Conservation (phyloP, 2,329 filamentous ascomycete genomes). For the Didymella glomerata region DNA sequence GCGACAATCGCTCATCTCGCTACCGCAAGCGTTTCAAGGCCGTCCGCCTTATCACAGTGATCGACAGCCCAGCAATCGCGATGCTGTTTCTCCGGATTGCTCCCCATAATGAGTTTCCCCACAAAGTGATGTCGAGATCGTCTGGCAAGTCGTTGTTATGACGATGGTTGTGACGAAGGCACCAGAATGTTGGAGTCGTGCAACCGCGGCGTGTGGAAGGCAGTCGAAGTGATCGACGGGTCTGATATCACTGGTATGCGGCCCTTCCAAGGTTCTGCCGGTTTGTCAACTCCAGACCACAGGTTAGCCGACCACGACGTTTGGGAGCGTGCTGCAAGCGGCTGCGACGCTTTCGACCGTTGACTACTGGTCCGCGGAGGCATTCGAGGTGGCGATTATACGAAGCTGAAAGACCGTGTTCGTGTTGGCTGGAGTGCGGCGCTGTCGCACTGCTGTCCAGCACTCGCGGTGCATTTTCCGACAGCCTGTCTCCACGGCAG, state of each 20-base stretch:
- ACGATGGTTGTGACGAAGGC: constrained; percentile 6
- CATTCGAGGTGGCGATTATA: constrained; percentile 1
- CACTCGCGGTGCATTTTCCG: constrained; percentile 2
- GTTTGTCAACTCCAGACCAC: neutral
- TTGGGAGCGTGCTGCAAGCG: constrained; percentile 12
- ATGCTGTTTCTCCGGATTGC: constrained; percentile 10
- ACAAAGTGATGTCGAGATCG: constrained; percentile 11
- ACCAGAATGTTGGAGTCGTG: neutral
- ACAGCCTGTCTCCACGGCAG: constrained; percentile 1
- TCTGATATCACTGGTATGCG: constrained; percentile 14
- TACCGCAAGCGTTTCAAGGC: constrained; percentile 17
- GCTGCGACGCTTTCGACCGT: neutral
- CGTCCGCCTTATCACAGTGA: constrained; percentile 15
- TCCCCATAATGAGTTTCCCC: constrained; percentile 1
- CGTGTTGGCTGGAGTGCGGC: neutral
- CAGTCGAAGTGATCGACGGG: constrained; percentile 11
- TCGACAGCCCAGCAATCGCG: constrained; percentile 4
- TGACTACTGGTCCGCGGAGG: neutral
- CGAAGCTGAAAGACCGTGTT: neutral
- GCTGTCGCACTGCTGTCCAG: neutral
- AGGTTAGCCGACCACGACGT: constrained; percentile 8
- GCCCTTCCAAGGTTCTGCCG: constrained; percentile 6
- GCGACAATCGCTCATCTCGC: neutral
- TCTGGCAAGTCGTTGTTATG: constrained; percentile 8
- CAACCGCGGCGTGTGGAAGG: neutral